Base-by-base conservation (phyloP, 371 early-diverging fungal species). In the Mucor mucedo region DNA sequence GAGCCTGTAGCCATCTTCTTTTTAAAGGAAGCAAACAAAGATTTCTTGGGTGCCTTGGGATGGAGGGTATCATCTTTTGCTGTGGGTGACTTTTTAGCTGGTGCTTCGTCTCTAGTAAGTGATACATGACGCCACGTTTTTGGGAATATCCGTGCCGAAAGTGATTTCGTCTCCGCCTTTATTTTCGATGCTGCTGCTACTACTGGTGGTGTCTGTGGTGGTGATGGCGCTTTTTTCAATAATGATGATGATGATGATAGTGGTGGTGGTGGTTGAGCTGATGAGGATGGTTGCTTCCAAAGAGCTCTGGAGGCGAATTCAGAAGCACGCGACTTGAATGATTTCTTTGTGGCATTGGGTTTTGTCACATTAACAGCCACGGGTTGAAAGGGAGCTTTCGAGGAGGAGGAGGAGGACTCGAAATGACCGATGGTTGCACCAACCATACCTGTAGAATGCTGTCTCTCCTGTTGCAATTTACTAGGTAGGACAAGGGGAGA, bases 301-400 rank as follows among this genome's bases (percentile, higher is more conserved):
- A 70, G 44, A 33, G 66, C 55, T 44, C 70, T 33, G 50, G 49
- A 62, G 38, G 70, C 70, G 33, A 70, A 63, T 59, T 63, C 60
- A 47, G 66, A 30, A 39, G 63, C 63, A 16, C 64, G 57, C 4
- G 71, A 60, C n/a, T 52, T 39, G 27, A 65, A 39, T 0, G 47
- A 52, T 44, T 52, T 63, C 30, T 38, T 55, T 4, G 39, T 29
- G 16, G 40, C 33, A 21, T 13, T 39, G 16, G 53, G 21, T 49
- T 54, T 38, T 5, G 35, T 48, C 11, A 55, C 56, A 35, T 53
- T 53, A 2, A 35, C n/a, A 50, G 50, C 50, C 3, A 50, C 50
- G 27, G 60, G 32, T 40, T 52, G 45, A 53, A 60, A 50, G n/a
- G 39, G 8, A 40, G 44, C 29, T 14, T 53, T n/a, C 4, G 58